Percentiles rank a stretch among this genome's conserved stretches.
phyloP scores from a whole-genome alignment of 805 yeast genomes.

The Yamadazyma sp. region DNA sequence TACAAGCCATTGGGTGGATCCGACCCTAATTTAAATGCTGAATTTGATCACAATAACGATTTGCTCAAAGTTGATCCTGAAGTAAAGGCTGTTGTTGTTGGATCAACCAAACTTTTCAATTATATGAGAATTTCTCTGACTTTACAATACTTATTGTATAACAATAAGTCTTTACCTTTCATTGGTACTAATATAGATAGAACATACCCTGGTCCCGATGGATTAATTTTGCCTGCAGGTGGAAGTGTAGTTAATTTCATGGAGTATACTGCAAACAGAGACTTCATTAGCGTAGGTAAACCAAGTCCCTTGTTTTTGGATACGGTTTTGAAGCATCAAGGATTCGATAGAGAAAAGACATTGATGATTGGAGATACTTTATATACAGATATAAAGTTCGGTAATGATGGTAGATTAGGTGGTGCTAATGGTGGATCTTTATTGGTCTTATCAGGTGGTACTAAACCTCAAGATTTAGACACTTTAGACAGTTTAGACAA shows the following conservation, averaged over 20 bases:
- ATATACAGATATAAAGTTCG: conserved; percentile 42
- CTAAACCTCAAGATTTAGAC: conserved; percentile 22
- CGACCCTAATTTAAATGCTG: conserved; percentile 22
- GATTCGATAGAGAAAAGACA: conserved; percentile 25
- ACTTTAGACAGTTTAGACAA: conserved; percentile 6
- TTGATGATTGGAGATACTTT: conserved; percentile 42
- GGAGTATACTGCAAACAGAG: conserved; percentile 33
- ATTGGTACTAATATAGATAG: conserved; percentile 41
- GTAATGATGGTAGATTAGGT: conserved; percentile 37
- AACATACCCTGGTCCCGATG: conserved; percentile 38
- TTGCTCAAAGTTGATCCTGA: conserved; percentile 33
- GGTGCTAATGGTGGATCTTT: conserved; percentile 26
- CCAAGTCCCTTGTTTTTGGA: conserved; percentile 32
- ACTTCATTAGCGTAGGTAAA: conserved; percentile 36
- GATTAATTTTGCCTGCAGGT: conserved; percentile 38
- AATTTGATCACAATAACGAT: conserved; percentile 23
- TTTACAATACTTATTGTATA: conserved; percentile 32
- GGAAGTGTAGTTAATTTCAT: conserved; percentile 38
- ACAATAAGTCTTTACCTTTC: conserved; percentile 31
- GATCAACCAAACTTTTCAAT: conserved; percentile 35
- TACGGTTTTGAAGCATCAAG: conserved; percentile 23
- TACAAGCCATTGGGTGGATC: conserved; percentile 36
- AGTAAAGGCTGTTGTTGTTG: conserved; percentile 39
- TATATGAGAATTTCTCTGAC: conserved; percentile 37
- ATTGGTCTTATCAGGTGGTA: conserved; percentile 38